Percentiles rank a stretch among this genome's conserved stretches.
Evolutionary conservation across 2,329 filamentous ascomycete genomes (phyloP).

Genomic region (Diaporthe australafricana): DNA sequence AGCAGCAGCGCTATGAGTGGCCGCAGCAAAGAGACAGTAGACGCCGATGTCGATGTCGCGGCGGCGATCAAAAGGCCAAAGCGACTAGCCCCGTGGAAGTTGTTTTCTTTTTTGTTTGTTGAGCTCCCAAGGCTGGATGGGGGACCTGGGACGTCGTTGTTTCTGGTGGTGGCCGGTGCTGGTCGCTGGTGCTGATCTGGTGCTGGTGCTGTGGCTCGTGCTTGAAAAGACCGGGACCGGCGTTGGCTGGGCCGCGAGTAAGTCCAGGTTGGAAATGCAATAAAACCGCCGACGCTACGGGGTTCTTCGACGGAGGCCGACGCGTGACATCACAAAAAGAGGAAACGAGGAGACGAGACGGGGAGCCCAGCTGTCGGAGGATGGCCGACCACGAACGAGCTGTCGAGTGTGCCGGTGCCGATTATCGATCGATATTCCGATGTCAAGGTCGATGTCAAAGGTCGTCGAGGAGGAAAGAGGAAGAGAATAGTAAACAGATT

Average conservation of each 20-base stretch:
- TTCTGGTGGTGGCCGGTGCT: background rate
- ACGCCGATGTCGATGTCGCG: background rate
- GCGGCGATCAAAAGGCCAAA: background rate
- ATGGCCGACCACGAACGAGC: constrained; percentile 14
- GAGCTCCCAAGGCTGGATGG: background rate
- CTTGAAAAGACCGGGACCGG: constrained; percentile 30
- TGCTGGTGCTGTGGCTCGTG: constrained; percentile 10
- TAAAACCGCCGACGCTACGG: constrained; percentile 29
- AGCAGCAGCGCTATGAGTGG: background rate
- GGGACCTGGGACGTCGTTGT: constrained; percentile 2
- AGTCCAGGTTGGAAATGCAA: constrained; percentile 16
- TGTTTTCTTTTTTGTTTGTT: background rate
- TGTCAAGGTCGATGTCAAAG: too few species aligned
- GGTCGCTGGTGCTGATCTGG: constrained; percentile 1
- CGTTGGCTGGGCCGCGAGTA: constrained; percentile 33
- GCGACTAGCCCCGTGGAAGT: constrained; percentile 1
- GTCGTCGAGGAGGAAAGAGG: background rate
- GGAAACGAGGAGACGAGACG: background rate
- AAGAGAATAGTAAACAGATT: background rate
- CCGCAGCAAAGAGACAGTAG: background rate
- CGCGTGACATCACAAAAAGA: constrained; percentile 24
- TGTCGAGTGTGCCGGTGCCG: too few species aligned
- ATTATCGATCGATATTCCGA: too few species aligned
- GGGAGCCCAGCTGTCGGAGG: constrained; percentile 21
- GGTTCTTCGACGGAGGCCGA: constrained; percentile 7